These are phyloP conservation scores for Brassica hybrid DNA, from an alignment of 441 rosid species.

Conservation along the genomic window DNA sequence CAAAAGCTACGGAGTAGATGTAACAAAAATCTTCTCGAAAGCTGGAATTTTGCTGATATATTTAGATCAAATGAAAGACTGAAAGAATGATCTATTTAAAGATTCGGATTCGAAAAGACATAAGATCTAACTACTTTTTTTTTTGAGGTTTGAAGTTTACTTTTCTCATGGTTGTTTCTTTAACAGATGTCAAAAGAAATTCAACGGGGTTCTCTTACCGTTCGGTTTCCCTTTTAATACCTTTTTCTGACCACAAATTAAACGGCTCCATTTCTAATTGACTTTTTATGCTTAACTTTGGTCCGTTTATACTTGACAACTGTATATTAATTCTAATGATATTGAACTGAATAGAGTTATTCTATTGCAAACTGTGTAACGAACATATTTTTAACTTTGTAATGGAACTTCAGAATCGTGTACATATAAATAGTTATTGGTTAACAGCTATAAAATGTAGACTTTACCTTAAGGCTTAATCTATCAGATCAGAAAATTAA, in stretches of 20 bases:
- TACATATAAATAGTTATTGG: no score
- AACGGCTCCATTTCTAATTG: neutral
- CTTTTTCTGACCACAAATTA: neutral
- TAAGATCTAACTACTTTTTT: neutral
- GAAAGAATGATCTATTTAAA: neutral
- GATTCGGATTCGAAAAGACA: neutral
- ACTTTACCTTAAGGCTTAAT: no score
- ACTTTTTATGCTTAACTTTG: neutral
- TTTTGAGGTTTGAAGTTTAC: neutral
- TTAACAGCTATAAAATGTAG: no score
- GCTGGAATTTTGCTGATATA: neutral
- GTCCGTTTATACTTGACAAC: neutral
- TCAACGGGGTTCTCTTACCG: neutral
- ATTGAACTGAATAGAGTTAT: neutral
- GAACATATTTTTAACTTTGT: no score
- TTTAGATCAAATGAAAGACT: neutral
- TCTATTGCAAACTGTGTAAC: no score
- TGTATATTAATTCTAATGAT: slow-evolving; percentile 1
- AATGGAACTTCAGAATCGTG: no score
- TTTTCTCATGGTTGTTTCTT: neutral
- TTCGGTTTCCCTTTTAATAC: neutral
- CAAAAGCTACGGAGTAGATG: neutral
- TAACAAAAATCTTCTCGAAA: neutral
- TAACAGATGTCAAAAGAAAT: neutral
- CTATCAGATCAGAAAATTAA: no score